Evolutionary conservation across 169 alveolate genomes (phyloP).

Genomic region (Plasmodium adleri): DNA sequence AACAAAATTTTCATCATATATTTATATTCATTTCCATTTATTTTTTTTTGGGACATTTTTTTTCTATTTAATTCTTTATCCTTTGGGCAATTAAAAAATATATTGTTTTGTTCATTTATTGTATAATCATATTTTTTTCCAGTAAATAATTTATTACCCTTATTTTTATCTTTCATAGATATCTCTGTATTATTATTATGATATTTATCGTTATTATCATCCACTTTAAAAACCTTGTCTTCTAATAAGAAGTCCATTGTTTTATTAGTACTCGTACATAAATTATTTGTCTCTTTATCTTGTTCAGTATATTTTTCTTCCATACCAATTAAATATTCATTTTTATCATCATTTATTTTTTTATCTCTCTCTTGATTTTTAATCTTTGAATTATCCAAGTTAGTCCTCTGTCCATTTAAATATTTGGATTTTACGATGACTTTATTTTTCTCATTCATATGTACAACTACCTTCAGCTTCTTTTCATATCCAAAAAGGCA

Average conservation of each 20-base stretch:
- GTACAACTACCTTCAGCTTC: conserved; percentile 32
- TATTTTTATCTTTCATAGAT: neutral
- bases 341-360: neutral
- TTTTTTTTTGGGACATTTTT: neutral
- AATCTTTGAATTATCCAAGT: too few species aligned
- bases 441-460: conserved; percentile 27
- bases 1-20: conserved; percentile 56
- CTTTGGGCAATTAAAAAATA: neutral
- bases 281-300: too few species aligned
- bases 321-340: neutral
- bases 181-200: too few species aligned
- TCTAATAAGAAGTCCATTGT: too few species aligned
- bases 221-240: too few species aligned
- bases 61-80: neutral
- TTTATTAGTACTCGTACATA: too few species aligned
- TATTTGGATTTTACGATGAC: conserved; percentile 20
- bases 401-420: neutral
- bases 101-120: neutral
- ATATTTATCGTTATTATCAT: too few species aligned
- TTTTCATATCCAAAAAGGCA: conserved; percentile 19
- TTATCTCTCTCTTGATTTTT: neutral
- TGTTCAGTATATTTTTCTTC: neutral
- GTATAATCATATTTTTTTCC: neutral
- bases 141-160: neutral
- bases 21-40: conserved; percentile 41